Base-by-base conservation (phyloP, 2,329 filamentous ascomycete genomes). In the Pezicula radicicola region DNA sequence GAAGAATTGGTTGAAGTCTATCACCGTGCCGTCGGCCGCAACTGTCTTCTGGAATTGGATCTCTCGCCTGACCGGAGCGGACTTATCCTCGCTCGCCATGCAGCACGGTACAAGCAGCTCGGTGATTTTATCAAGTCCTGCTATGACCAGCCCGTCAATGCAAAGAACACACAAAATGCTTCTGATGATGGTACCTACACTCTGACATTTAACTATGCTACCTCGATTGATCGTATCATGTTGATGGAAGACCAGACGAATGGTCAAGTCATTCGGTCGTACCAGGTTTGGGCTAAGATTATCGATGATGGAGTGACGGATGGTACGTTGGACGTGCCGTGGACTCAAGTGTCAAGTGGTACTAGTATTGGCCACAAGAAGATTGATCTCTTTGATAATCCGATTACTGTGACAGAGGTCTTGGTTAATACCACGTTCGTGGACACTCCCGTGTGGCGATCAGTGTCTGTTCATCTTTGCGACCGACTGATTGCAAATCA, bases 231-330 rank as follows among this genome's bases (percentile, higher is more conserved):
- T 37, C 57, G 61, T 8, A 54, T 64, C 9, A 54, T 58, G 4
- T 44, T 64, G n/a, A 64, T 64, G 61, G 61, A 64, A 41, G 61
- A 63, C 46, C 61, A 64, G 45, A 54, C 54, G 2, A 50, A 58
- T 35, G 61, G 61, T 21, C 60, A 64, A 39, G 59, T 64, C 2
- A 58, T 64, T 27, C 56, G 61, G 4, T 53, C 59, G 4, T 64
- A 64, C 30, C 44, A 57, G 18, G 58, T 64, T 15, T 60, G 52
- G 18, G 60, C 55, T 4, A 58, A 49, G 27, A 33, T 59, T 10
- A 55, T 53, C 28, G 55, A 41, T 37, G 45, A 47, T 36, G 45
- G 45, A 19, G 45, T 47, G n/a, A 36, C 45, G 7, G 45, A 47
- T 37, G 45, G 45, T 52, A 46, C 40, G 16, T 25, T 48, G 1